Base-by-base conservation (phyloP, 768 basidiomycete species). In the Obba rivulosa region DNA sequence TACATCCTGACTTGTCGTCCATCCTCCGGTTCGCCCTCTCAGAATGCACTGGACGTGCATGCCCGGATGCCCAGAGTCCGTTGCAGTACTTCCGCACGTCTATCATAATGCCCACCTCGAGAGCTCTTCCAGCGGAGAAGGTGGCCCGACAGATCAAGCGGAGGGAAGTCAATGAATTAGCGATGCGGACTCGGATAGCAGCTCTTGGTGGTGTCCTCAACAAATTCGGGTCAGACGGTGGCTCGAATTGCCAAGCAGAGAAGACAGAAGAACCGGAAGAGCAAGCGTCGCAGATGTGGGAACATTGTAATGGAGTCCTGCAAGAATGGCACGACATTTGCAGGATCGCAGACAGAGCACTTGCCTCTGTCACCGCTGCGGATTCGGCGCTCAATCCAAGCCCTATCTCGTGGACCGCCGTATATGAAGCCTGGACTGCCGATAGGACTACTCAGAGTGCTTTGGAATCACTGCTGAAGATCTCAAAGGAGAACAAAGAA, bases 121-220 rank as follows among this genome's bases (percentile, higher is more conserved):
- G 90, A 10, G 81, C 83, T 11, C 60, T 71, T 21, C 54, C 59
- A 2, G 65, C 69, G 11, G 90, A 92, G 60, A 73, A 71, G 38
- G 64, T 69, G 9, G 76, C 70, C 43, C 78, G 90, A 39, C 70
- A 83, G 51, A 66, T 69, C 3, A 70, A 89, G 31, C 72, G 90
- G 49, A 71, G 79, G 49, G 84, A 91, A 55, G 78, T 90, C 46
- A 92, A 92, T 61, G 83, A 88, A 57, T 67, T 92, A 38, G 82
- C 79, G 0, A 85, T 89, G 74, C 79, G 87, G n/a, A 87, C 90
- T 80, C 89, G 80, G 4, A 73, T 91, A 31, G 86, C 85, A 25
- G 77, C 78, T 0, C 74, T 89, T 5, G 90, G 90, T 9, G 91
- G 90, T 10, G 57, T 69, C 5, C 59, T 90, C 4, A 81, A 80